Conservation (phyloP, 2,329 filamentous ascomycete genomes). For the Helotiales sp. region DNA sequence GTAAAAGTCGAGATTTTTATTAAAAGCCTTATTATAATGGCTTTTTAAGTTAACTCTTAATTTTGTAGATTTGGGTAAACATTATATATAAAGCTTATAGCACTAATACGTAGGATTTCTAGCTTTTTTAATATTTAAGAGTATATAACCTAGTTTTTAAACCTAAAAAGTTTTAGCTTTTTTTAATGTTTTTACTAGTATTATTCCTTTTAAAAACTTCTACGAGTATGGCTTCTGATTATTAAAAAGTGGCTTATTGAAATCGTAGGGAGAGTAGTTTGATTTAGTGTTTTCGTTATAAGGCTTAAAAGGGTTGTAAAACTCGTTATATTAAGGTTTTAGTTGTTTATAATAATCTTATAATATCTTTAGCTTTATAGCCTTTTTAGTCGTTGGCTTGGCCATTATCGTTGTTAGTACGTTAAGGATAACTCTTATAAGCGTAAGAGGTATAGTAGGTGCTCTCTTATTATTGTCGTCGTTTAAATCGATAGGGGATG, state of each 20-base stretch:
- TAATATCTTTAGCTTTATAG: neutral
- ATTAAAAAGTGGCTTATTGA: neutral
- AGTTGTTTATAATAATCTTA: neutral
- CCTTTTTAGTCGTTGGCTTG: neutral
- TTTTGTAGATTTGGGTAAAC: too few species aligned
- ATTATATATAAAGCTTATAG: neutral
- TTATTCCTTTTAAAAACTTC: neutral
- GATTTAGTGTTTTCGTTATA: neutral
- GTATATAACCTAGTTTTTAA: neutral
- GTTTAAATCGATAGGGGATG: neutral
- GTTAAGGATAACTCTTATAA: neutral
- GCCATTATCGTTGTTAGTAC: neutral
- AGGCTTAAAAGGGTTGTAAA: neutral
- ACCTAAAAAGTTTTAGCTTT: neutral
- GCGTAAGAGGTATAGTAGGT: neutral
- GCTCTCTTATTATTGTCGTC: neutral
- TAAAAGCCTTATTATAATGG: neutral
- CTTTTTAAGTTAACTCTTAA: too few species aligned
- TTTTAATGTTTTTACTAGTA: neutral
- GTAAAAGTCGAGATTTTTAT: neutral
- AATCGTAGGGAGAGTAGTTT: neutral
- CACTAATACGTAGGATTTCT: neutral
- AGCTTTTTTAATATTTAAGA: neutral
- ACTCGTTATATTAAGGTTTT: neutral
- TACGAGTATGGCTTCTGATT: neutral